Base-by-base conservation (phyloP, 768 basidiomycete genomes). In the Basidioascus undulatus region DNA sequence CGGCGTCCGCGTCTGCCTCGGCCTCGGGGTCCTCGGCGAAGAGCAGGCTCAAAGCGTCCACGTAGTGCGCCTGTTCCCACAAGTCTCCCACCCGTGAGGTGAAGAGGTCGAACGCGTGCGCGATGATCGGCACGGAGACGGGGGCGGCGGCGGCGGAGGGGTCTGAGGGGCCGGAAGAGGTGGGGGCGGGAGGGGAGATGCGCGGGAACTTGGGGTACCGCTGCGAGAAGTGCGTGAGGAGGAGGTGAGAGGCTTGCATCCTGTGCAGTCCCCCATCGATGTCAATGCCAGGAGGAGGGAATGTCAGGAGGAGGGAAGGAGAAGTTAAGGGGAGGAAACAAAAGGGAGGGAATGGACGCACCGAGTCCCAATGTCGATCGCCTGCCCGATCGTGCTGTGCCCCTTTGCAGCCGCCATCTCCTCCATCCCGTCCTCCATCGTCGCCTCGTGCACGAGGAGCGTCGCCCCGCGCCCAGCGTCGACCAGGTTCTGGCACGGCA, bases 141-240 rank as follows among this genome's bases (percentile, higher is more conserved):
- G 12, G 27, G 21, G 44, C 59, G 23, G 44, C 49, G 37, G 15
- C 51, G 20, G 45, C 44, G 45, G 40, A 35, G 2, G 30, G 31
- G 20, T 41, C 27, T 10, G 36, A 32, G 28, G 43, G 46, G 12
- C 60, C 53, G 10, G 64, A 42, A 28, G n/a, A 24, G 6, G 47
- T 39, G 13, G 44, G 25, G 6, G 47, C 21, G 25, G 46, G 34
- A 15, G 47, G 27, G n/a, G 57, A 57, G 4, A 66, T 60, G 20
- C 69, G 70, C 3, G 82, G 82, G 54, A 87, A 63, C 49, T 79
- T 83, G 15, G 87, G 83, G 57, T 89, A 87, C 23, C 86, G 74
- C 31, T 80, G 80, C 9, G 86, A 92, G 60, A 94, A 94, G 56
- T 94, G 87, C 0, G 84, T 96, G 18, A 96, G 67, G n/a, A 94